Percentiles rank a stretch among this genome's conserved stretches.
phyloP scores from a whole-genome alignment of 106 monocot genomes.

The Dendrobium catenatum region DNA sequence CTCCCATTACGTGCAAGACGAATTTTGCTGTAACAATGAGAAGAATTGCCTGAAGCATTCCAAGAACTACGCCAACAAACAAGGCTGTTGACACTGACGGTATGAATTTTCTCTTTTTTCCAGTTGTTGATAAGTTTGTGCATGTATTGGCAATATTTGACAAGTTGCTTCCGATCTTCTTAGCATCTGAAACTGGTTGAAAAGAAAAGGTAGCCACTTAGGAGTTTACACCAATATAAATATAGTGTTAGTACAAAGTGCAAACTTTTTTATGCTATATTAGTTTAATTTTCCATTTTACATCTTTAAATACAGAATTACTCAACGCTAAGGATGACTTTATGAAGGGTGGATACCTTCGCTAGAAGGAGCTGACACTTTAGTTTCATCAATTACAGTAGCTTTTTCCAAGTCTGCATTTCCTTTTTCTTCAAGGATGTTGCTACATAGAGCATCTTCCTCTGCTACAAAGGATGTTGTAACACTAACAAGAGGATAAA shows the following conservation, averaged over 20 bases:
- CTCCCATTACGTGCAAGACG: slow-evolving; percentile 63
- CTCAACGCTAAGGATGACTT: neutral
- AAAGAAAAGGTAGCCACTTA: neutral
- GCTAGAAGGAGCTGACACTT: slow-evolving; percentile 9
- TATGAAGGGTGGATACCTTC: slow-evolving; percentile 10
- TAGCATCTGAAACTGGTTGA: slow-evolving; percentile 7
- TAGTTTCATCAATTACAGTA: neutral
- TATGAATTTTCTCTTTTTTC: slow-evolving; percentile 36
- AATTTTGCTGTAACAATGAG: slow-evolving; percentile 49
- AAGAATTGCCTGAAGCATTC: slow-evolving; percentile 54
- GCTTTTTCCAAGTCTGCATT: slow-evolving; percentile 28
- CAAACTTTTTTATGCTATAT: neutral
- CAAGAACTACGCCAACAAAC: slow-evolving; percentile 58
- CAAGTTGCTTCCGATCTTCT: neutral
- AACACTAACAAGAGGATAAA: slow-evolving; percentile 86
- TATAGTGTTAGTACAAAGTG: neutral
- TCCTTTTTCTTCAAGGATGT: slow-evolving; percentile 16
- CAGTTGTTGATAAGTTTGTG: neutral
- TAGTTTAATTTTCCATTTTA: neutral
- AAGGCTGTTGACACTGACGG: slow-evolving; percentile 82
- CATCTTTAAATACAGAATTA: neutral
- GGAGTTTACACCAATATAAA: neutral
- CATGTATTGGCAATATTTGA: neutral
- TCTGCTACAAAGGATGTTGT: slow-evolving; percentile 93
- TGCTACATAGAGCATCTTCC: slow-evolving; percentile 45